phyloP scores from a whole-genome alignment of 176 grass and related monocot genomes.

The Alloteropsis semialata region DNA sequence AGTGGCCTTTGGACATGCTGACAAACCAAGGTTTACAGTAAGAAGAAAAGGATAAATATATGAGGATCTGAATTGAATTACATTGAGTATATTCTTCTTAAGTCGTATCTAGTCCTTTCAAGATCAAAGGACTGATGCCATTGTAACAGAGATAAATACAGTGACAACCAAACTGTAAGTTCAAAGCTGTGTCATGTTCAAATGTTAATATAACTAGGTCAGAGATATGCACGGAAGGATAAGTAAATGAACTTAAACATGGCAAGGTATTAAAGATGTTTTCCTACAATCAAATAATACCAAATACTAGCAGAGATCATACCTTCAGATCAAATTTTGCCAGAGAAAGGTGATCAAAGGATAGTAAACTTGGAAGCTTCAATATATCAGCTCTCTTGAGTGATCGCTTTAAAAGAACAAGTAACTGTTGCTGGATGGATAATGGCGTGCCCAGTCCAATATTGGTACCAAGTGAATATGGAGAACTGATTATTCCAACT shows the following conservation, averaged over 20 bases:
- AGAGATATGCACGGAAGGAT: neutral
- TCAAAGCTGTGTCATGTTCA: neutral
- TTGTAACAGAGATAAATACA: neutral
- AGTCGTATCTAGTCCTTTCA: neutral
- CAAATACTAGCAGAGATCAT: slow-evolving; percentile 21
- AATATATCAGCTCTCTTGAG: slow-evolving; percentile 86
- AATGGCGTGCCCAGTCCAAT: slow-evolving; percentile 73
- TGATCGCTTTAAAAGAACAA: slow-evolving; percentile 88
- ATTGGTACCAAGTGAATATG: slow-evolving; percentile 74
- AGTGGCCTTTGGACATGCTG: slow-evolving; percentile 89
- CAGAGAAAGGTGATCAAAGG: slow-evolving; percentile 74
- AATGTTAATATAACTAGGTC: slow-evolving; percentile 1
- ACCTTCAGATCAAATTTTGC: slow-evolving; percentile 96
- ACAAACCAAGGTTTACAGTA: slow-evolving; percentile 36
- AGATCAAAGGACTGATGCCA: slow-evolving; percentile 11
- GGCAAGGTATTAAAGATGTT: neutral
- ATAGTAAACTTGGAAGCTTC: slow-evolving; percentile 77
- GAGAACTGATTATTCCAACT: slow-evolving; percentile 71
- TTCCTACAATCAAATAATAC: slow-evolving; percentile 2
- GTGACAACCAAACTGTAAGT: neutral
- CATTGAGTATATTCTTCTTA: slow-evolving; percentile 11
- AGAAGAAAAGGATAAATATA: slow-evolving; percentile 18
- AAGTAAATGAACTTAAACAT: neutral
- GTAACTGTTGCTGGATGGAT: slow-evolving; percentile 81
- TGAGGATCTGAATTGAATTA: neutral